Conservation (phyloP, 495 filamentous ascomycete species). For the Neurospora sp. region DNA sequence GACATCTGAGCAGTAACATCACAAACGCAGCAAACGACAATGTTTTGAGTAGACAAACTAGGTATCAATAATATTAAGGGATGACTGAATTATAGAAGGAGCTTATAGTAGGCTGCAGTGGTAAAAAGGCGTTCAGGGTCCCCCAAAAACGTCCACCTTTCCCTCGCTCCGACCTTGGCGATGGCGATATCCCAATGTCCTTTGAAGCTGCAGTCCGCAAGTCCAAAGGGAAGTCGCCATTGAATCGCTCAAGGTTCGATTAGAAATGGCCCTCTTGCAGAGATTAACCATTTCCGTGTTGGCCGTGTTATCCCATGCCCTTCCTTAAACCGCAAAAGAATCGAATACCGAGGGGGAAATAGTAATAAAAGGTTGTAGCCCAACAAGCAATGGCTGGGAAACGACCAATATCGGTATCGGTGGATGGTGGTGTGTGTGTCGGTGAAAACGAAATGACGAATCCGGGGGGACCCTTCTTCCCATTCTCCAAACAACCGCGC, state of each 20-base stretch:
- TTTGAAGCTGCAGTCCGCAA: background rate
- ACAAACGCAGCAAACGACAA: background rate
- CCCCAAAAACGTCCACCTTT: background rate
- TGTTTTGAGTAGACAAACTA: background rate
- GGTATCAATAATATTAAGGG: background rate
- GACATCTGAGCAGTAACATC: background rate
- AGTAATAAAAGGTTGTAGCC: background rate
- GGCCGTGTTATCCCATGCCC: background rate
- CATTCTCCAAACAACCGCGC: background rate
- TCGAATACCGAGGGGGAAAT: background rate
- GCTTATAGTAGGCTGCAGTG: background rate
- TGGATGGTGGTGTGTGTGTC: background rate
- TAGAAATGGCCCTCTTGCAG: background rate
- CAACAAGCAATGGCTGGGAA: background rate
- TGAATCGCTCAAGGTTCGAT: background rate
- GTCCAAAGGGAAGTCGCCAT: background rate
- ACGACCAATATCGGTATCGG: background rate
- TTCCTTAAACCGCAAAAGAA: background rate
- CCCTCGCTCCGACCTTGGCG: background rate
- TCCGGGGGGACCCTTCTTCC: background rate
- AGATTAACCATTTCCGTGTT: background rate
- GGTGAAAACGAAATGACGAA: background rate
- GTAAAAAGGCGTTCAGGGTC: background rate
- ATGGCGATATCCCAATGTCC: background rate
- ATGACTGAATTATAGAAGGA: background rate